Percentiles rank a stretch among this genome's conserved stretches.
Conservation (phyloP, 441 rosid species). For the Populus hybrid region DNA sequence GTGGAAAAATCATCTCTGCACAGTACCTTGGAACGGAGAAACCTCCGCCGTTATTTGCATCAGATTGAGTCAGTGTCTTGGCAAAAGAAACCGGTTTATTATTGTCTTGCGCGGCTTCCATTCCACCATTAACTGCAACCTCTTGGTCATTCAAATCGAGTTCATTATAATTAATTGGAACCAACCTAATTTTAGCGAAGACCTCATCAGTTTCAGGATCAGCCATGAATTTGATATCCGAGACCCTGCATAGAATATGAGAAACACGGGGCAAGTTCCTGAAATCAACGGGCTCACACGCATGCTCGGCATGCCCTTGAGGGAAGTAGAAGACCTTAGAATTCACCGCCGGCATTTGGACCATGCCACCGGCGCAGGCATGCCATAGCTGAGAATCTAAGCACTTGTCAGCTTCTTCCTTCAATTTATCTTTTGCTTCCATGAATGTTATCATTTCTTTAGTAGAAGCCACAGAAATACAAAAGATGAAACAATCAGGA, state of each 20-base stretch:
- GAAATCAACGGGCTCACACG: slow-evolving; percentile 59
- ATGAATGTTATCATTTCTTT: slow-evolving; percentile 29
- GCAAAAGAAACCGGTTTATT: slow-evolving; percentile 77
- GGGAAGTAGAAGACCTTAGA: slow-evolving; percentile 86
- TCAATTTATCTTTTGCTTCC: slow-evolving; percentile 47
- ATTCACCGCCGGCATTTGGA: slow-evolving; percentile 79
- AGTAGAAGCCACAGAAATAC: not conserved
- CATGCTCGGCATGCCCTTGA: slow-evolving; percentile 92
- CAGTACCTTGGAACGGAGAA: slow-evolving; percentile 98
- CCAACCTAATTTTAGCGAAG: slow-evolving; percentile 48
- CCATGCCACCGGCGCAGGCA: slow-evolving; percentile 83
- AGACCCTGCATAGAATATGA: slow-evolving; percentile 52
- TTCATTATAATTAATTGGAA: slow-evolving; percentile 27
- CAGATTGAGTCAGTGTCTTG: slow-evolving; percentile 95
- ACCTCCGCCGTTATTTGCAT: slow-evolving; percentile 98
- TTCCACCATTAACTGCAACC: slow-evolving; percentile 7
- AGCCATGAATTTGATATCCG: slow-evolving; percentile 69
- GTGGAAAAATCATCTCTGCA: slow-evolving; percentile 92
- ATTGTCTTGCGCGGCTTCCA: slow-evolving; percentile 21
- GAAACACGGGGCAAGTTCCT: slow-evolving; percentile 39
- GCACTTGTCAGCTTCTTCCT: slow-evolving; percentile 40
- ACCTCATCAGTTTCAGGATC: slow-evolving; percentile 93
- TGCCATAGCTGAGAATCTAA: slow-evolving; percentile 38
- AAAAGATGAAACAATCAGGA: not conserved
- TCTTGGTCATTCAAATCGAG: slow-evolving; percentile 35